These are phyloP conservation scores for Orobanche coerulescens DNA, from an alignment of 257 asterid species.

Conservation along the genomic window DNA sequence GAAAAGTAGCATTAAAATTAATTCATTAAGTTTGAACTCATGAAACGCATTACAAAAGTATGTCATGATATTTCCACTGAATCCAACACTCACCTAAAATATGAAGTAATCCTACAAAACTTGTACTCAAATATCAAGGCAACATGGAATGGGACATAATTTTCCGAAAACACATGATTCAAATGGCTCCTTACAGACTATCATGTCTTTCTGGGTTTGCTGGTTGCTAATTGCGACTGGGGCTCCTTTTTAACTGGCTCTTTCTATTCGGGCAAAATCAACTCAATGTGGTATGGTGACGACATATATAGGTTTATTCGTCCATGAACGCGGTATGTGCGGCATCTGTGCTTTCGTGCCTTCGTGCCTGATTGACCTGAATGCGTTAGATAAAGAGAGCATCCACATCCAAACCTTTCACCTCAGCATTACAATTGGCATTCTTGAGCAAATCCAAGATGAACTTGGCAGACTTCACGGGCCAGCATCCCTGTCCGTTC, in stretches of 20 bases:
- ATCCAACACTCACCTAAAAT: too few relatives aligned
- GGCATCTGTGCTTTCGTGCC: slow-evolving; percentile 65
- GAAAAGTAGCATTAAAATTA: too few relatives aligned
- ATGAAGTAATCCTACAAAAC: too few relatives aligned
- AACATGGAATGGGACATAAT: too few relatives aligned
- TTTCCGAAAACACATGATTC: too few relatives aligned
- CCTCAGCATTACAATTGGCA: neutral
- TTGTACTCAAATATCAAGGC: too few relatives aligned
- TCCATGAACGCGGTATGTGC: slow-evolving; percentile 72
- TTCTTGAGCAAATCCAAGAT: neutral
- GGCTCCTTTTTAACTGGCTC: slow-evolving; percentile 58
- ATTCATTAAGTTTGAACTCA: too few relatives aligned
- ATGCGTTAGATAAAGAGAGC: slow-evolving; percentile 34
- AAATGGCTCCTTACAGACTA: too few relatives aligned
- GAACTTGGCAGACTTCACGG: neutral
- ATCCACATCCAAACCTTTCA: slow-evolving; percentile 45
- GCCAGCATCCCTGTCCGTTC: neutral
- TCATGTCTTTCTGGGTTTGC: slow-evolving; percentile 35
- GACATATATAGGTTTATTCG: slow-evolving; percentile 73
- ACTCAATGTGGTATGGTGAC: slow-evolving; percentile 63
- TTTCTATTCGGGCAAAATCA: slow-evolving; percentile 53
- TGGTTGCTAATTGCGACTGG: slow-evolving; percentile 27
- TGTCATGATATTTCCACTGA: too few relatives aligned
- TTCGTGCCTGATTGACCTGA: slow-evolving; percentile 67
- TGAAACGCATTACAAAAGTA: too few relatives aligned